Evolutionary conservation across 768 basidiomycete species (phyloP).

Genomic region (Cyclocybe aegerita): DNA sequence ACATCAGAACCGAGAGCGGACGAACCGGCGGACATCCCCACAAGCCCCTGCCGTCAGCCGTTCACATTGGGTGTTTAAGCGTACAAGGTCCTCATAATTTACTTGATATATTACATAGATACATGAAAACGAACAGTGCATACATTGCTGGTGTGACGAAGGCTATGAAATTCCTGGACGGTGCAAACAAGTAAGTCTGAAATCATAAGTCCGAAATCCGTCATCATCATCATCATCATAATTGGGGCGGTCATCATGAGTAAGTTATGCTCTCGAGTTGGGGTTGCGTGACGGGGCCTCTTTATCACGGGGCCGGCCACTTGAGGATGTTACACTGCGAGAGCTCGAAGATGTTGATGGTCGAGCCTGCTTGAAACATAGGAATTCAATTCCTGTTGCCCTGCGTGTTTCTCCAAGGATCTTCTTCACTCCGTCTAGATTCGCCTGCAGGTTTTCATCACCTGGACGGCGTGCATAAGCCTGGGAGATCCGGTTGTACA

Average conservation of each 20-base stretch:
- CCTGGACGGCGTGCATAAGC: constrained; percentile 85
- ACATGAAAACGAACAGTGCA: too few relatives aligned
- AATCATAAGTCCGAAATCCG: not conserved
- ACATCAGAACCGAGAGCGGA: too few relatives aligned
- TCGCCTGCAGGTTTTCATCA: constrained; percentile 81
- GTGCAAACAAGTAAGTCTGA: too few relatives aligned
- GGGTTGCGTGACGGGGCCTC: constrained; percentile 13
- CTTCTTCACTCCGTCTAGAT: constrained; percentile 90
- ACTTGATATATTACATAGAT: too few relatives aligned
- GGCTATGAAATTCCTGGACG: too few relatives aligned
- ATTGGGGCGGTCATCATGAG: not conserved
- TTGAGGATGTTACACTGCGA: constrained; percentile 16
- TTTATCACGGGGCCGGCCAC: constrained; percentile 26
- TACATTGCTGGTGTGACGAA: too few relatives aligned
- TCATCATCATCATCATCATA: not conserved
- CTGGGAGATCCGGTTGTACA: constrained; percentile 94
- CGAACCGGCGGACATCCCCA: too few relatives aligned
- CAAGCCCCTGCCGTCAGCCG: too few relatives aligned
- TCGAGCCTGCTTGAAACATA: constrained; percentile 87
- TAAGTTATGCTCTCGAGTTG: constrained; percentile 17
- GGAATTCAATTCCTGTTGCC: constrained; percentile 91
- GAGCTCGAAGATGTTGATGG: constrained; percentile 30
- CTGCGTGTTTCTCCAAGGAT: constrained; percentile 84
- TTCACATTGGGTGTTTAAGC: too few relatives aligned
- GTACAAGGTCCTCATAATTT: too few relatives aligned